These are phyloP conservation scores for Rickenella mellea DNA, from an alignment of 768 basidiomycete genomes.

Conservation along the genomic window DNA sequence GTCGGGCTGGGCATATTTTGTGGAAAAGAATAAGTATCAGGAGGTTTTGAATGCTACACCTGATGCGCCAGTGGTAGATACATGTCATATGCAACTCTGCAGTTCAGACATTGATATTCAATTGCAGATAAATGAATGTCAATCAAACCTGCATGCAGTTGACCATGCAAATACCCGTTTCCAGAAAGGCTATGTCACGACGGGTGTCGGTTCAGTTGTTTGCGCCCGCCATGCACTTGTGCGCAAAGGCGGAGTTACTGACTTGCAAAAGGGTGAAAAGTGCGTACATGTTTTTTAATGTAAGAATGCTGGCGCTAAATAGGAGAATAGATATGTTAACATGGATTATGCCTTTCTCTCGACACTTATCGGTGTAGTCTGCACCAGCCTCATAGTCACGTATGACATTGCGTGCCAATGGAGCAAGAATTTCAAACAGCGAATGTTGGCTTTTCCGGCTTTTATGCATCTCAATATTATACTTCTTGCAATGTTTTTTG, in stretches of 20 bases:
- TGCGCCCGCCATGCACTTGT: slow-evolving; percentile 16
- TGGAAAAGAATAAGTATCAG: slow-evolving; percentile 14
- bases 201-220: slow-evolving; percentile 5
- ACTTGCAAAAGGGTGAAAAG: slow-evolving; percentile 18
- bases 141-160: slow-evolving; percentile 9
- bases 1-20: slow-evolving; percentile 17
- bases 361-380: neutral
- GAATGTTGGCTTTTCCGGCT: neutral
- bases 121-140: slow-evolving; percentile 7
- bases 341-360: slow-evolving; percentile 14
- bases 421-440: slow-evolving; percentile 5
- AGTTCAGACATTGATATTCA: neutral
- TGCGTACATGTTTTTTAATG: slow-evolving; percentile 1
- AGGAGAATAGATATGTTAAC: slow-evolving; percentile 12
- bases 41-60: slow-evolving; percentile 5
- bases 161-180: slow-evolving; percentile 6
- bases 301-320: neutral
- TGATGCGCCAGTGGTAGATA: slow-evolving; percentile 14
- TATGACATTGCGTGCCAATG: slow-evolving; percentile 21
- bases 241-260: slow-evolving; percentile 11
- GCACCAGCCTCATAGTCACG: slow-evolving; percentile 3
- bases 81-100: neutral
- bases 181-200: neutral
- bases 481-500: slow-evolving; percentile 4
- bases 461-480: neutral